Conservation (phyloP, 352 stramenopile genomes). For the Phytophthora niederhauseri region DNA sequence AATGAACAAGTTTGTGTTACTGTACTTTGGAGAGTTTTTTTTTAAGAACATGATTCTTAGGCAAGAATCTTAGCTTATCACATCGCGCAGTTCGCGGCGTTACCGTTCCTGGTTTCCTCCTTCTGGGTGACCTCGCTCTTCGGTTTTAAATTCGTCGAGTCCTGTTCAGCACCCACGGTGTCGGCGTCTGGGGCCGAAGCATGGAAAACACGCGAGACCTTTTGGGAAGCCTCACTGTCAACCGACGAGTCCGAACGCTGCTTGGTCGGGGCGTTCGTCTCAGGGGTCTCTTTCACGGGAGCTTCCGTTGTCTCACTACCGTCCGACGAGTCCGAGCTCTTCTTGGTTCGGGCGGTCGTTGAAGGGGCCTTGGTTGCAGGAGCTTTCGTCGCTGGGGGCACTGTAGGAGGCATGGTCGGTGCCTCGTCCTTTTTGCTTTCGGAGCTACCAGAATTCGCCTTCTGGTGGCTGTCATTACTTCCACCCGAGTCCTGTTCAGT, state of each 20-base stretch:
- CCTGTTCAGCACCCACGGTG: slow-evolving; percentile 9
- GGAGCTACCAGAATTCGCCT: not conserved
- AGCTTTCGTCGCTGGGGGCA: slow-evolving; percentile 6
- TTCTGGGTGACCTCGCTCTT: not conserved
- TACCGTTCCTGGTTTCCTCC: not conserved
- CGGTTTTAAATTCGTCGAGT: not conserved
- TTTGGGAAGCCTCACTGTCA: not conserved
- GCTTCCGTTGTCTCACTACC: slow-evolving; percentile 1
- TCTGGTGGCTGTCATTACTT: not conserved
- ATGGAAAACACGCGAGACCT: not conserved
- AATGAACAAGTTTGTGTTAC: too few species aligned
- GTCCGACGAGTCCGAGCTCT: not conserved
- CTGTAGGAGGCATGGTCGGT: slow-evolving; percentile 17
- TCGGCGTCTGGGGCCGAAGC: slow-evolving; percentile 1
- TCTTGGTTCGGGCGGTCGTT: not conserved
- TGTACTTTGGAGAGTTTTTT: too few species aligned
- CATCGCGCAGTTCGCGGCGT: slow-evolving; percentile 17
- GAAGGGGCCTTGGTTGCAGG: slow-evolving; percentile 1
- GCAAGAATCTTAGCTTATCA: not conserved
- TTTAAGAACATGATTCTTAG: too few species aligned
- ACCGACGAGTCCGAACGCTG: not conserved
- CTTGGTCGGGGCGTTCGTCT: not conserved
- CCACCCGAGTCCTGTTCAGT: not conserved
- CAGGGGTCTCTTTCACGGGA: not conserved
- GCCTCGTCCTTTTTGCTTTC: not conserved